Percentiles rank a stretch among this genome's conserved stretches.
phyloP scores from a whole-genome alignment of 441 rosid genomes.

The Rhodomyrtus psidioides region DNA sequence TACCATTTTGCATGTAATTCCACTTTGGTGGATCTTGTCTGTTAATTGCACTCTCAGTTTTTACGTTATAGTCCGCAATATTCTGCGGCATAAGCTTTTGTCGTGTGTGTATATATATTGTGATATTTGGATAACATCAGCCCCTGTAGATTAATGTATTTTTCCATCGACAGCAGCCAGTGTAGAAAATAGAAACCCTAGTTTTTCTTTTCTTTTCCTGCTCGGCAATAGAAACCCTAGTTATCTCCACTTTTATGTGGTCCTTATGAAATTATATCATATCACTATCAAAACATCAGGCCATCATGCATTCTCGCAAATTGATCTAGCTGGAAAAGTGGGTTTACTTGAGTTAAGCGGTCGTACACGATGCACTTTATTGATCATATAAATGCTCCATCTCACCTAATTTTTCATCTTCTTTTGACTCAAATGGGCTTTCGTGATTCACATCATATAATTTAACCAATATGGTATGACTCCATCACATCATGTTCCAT shows the following conservation, averaged over 20 bases:
- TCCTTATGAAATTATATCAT: background rate
- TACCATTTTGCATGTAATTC: background rate
- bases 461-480: background rate
- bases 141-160: no score
- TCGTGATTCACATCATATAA: background rate
- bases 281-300: background rate
- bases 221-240: background rate
- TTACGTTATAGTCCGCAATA: background rate
- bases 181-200: background rate
- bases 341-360: background rate
- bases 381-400: background rate
- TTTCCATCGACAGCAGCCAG: background rate
- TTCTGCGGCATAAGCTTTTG: background rate
- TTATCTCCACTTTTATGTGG: background rate
- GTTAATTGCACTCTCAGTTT: no score
- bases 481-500: background rate
- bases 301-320: background rate
- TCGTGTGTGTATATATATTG: background rate
- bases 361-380: background rate
- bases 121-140: no score
- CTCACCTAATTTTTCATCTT: background rate
- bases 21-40: background rate
- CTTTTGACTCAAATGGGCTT: background rate
- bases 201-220: background rate
- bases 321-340: background rate